A percentile compares a stretch with the other conserved stretches of the same genome.
Conservation (phyloP, 768 basidiomycete species). For the Phylloporus sp. region DNA sequence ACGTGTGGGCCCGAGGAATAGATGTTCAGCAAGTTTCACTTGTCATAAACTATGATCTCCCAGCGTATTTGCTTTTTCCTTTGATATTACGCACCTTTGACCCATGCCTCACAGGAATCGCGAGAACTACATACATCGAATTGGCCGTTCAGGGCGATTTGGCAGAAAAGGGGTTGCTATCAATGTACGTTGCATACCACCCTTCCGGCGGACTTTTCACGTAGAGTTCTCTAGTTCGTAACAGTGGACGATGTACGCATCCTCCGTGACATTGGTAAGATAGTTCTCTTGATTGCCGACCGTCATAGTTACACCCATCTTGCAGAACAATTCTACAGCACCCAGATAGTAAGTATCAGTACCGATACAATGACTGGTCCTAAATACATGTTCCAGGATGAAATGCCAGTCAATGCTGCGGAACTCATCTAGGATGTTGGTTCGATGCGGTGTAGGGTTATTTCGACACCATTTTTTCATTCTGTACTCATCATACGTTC, state of each 20-base stretch:
- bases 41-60: constrained; percentile 96
- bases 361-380: constrained; percentile 2
- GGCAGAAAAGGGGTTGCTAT: constrained; percentile 99
- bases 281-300: not conserved
- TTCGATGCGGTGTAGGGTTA: not conserved
- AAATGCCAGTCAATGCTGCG: constrained; percentile 98
- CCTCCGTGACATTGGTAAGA: constrained; percentile 90
- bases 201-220: constrained; percentile 13
- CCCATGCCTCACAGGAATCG: constrained; percentile 57
- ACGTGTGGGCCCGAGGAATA: constrained; percentile 97
- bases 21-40: constrained; percentile 98
- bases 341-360: constrained; percentile 68
- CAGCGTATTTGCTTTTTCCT: constrained; percentile 56
- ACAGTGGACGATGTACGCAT: constrained; percentile 96
- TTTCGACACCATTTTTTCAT: constrained; percentile 4
- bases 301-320: constrained; percentile 9
- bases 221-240: constrained; percentile 59
- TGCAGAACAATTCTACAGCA: constrained; percentile 93
- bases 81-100: constrained; percentile 11
- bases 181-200: constrained; percentile 59
- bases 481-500: constrained; percentile 17
- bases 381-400: constrained; percentile 58
- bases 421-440: constrained; percentile 73
- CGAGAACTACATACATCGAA: constrained; percentile 99
- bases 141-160: constrained; percentile 98